A percentile compares a stretch with the other conserved stretches of the same genome.
phyloP scores from a whole-genome alignment of 208 protist genomes.

The Wallacemonas sp. region DNA sequence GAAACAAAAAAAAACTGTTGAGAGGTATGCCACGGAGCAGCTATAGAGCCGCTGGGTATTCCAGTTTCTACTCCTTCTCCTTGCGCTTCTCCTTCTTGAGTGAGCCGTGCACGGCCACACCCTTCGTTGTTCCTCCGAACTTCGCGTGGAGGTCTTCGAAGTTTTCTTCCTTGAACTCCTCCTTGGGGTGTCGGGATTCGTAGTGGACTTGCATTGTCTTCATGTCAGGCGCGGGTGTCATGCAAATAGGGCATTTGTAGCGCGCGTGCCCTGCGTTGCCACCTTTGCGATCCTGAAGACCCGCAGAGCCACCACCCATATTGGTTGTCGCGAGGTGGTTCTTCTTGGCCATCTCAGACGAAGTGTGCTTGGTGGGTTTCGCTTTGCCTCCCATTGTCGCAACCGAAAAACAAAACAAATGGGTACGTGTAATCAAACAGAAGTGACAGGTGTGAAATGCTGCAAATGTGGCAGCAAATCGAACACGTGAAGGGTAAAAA shows the following conservation, averaged over 20 bases:
- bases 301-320: constrained; percentile 64
- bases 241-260: constrained; percentile 69
- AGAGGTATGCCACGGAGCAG: no score
- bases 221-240: constrained; percentile 54
- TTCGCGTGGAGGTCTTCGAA: constrained; percentile 71
- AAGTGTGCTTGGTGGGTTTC: constrained; percentile 81
- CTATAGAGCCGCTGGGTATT: background rate
- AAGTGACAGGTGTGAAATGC: no score
- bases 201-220: constrained; percentile 73
- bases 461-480: no score
- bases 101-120: constrained; percentile 65
- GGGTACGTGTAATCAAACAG: no score
- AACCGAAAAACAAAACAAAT: no score
- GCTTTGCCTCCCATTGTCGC: constrained; percentile 75
- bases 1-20: constrained; percentile 16
- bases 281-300: constrained; percentile 64
- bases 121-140: constrained; percentile 65
- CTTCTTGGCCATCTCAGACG: constrained; percentile 66
- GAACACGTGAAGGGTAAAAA: no score
- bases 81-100: constrained; percentile 56
- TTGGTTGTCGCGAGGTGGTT: constrained; percentile 63
- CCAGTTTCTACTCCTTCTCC: constrained; percentile 16
- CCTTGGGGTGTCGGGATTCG: constrained; percentile 57
- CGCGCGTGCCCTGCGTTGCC: constrained; percentile 52
- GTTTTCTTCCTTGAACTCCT: constrained; percentile 48